Base-by-base conservation (phyloP, 495 filamentous ascomycete species). In the Rostrohypoxylon terebratum region DNA sequence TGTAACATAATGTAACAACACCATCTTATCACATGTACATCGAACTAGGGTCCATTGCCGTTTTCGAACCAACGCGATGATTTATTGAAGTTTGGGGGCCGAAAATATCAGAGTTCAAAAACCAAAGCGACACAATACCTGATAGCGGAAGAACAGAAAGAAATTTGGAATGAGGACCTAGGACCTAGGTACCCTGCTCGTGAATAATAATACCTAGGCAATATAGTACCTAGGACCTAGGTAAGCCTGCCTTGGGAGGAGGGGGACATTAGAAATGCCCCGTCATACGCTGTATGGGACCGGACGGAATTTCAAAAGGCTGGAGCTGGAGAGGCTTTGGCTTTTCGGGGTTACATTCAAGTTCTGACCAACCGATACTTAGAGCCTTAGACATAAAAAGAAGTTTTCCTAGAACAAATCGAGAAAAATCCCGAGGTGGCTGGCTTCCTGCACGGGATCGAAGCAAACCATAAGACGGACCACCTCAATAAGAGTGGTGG, bases 1-100 rank as follows among this genome's bases (percentile, higher is more conserved):
- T 48, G 63, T 18, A 47, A 66, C 40, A 48, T 13, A 23, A 25
- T 36, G 42, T 20, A 42, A 53, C 20, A 44, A 31, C 53, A 33
- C 16, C 20, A 33, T 59, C 28, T 34, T 33, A 68, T 60, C 57
- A 45, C 55, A 42, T 3, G n/a, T 50, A 31, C 51, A 34, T 36
- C n/a, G 28, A 55, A 9, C 51, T 28, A 18, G 64, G 64, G 55
- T 21, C 42, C 6, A 40, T 51, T 68, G 8, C 64, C 55, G n/a
- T 44, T 53, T 51, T 68, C 28, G 44, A 66, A 47, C 62, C 20
- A 66, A 57, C 51, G 21, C 34, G 28, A 36, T 20, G 1, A 31
- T 14, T 11, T 18, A 55, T 55, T 9, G 25, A 54, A 31, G 18
- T 11, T 63, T 54, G 34, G 47, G 60, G 63, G 51, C 51, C 51